Base-by-base conservation (phyloP, 129 eudicot species). In the Escallonia herrerae region DNA sequence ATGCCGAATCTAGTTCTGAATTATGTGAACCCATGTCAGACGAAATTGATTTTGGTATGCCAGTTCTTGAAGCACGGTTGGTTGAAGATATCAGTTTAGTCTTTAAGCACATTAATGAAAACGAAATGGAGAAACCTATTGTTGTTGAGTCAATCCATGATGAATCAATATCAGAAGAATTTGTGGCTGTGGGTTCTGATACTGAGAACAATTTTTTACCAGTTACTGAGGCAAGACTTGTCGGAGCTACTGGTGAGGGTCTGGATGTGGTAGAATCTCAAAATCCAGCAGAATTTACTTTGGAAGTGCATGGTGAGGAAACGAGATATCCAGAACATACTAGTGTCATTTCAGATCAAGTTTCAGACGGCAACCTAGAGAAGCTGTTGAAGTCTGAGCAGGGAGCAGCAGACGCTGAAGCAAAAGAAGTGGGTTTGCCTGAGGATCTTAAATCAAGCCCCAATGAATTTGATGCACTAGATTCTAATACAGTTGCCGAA, bases 1-100 rank as follows among this genome's bases (percentile, higher is more conserved):
- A 57, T 13, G 51, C 7, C 61, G 75, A 57, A 33, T 7, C 50
- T 49, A 11, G 65, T 55, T 53, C 22, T 43, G 64, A 15, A 38
- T 37, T 37, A 38, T n/a, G 4, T 56, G 59, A 56, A 45, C 65
- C 77, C n/a, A 15, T 56, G 37, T 13, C 49, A 51, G 58, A n/a
- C 7, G 44, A 56, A 5, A n/a, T 71, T 49, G 71, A 59, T 51
- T 3, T 55, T 53, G 72, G 51, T 10, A 60, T 73, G 74, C 67
- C 51, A 9, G 73, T 67, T 11, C 13, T 69, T 56, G 86, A 76
- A 68, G 73, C 72, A 71, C 56, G 59, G 3, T 71, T 69, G 57
- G 40, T 60, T 59, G 82, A 76, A 39, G 76, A 68, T 46, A 64
- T 77, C 13, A 58, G 65, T 33, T 48, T 46, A 66, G 73, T 64